Base-by-base conservation (phyloP, 2,329 filamentous ascomycete species). In the Emmonsiellopsis sp. region DNA sequence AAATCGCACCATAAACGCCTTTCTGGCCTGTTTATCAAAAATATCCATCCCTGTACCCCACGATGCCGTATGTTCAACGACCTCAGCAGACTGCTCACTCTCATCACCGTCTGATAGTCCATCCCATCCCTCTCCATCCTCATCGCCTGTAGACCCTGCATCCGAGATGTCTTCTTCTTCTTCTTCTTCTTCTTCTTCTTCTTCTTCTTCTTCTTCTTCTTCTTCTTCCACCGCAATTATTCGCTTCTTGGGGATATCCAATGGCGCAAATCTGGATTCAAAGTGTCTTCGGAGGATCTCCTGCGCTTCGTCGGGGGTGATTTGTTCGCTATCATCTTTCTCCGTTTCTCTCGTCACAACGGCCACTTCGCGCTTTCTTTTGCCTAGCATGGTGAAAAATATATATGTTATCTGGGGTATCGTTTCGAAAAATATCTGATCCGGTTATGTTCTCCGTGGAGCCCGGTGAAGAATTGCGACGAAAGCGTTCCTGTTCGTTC, bases 201-300 rank as follows among this genome's bases (percentile, higher is more conserved):
- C 60, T 21, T 57, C 55, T 27, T 58, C 53, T 32, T 51, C 60
- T 21, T 57, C 55, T 27, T 58, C 53, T 32, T 51, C 53, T 3
- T 66, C 62, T 21, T 36, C 54, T 42, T 56, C 51, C 34, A 58
- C 56, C 9, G 34, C 5, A 3, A 8, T 56, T 42, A 37, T 53
- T 58, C 37, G 55, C 53, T 59, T 57, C 42, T 58, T 42, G 53
- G 69, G 63, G 2, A 69, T 67, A 42, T 76, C 76, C 40, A 95
- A 69, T 7, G 92, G 89, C 65, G 83, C 81, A 73, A 96, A 97
- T 65, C 87, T 84, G 32, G 88, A 82, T 71, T 96, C 93, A 65
- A 97, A 97, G 66, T 92, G 86, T 61, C 82, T 82, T 54, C 84
- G 83, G 63, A 98, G 88, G 54, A 91, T 79, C 53, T 85, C 88